These are phyloP conservation scores for Cryptosporidium sp. DNA, from an alignment of 169 alveolate genomes.

Conservation along the genomic window DNA sequence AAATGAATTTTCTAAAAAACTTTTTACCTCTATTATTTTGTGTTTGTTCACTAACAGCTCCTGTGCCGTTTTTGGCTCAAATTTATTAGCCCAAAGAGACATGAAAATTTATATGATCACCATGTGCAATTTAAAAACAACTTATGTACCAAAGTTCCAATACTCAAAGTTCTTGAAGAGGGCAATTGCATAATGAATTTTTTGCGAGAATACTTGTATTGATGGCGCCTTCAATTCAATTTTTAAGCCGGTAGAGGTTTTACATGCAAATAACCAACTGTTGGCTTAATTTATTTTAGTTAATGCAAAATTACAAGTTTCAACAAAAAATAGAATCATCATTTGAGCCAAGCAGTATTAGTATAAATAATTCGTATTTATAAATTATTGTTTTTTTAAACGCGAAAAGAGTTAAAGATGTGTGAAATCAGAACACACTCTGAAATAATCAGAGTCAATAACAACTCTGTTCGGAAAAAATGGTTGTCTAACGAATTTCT, in stretches of 20 bases:
- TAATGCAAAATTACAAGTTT: neutral
- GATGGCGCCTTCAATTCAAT: neutral
- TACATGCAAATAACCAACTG: neutral
- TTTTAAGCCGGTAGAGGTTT: neutral
- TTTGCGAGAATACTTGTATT: no score
- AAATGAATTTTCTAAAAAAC: constrained; percentile 4
- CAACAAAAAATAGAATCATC: neutral
- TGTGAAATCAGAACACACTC: neutral
- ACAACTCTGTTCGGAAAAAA: neutral
- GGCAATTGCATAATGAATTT: neutral
- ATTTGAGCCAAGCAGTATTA: neutral
- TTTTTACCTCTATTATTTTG: constrained; percentile 26
- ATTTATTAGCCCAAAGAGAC: constrained; percentile 48
- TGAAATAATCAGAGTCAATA: neutral
- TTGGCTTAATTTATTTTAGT: no score
- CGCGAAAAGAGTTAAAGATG: neutral
- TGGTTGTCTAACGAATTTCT: neutral
- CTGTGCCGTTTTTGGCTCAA: constrained; percentile 57
- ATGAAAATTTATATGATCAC: constrained; percentile 1
- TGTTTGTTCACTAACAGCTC: constrained; percentile 35
- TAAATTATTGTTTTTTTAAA: neutral
- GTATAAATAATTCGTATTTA: neutral
- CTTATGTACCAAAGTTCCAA: neutral
- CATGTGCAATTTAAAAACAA: neutral
- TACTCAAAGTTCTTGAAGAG: neutral